Evolutionary conservation across 495 filamentous ascomycete species (phyloP).

Genomic region (Oidiodendron maius): DNA sequence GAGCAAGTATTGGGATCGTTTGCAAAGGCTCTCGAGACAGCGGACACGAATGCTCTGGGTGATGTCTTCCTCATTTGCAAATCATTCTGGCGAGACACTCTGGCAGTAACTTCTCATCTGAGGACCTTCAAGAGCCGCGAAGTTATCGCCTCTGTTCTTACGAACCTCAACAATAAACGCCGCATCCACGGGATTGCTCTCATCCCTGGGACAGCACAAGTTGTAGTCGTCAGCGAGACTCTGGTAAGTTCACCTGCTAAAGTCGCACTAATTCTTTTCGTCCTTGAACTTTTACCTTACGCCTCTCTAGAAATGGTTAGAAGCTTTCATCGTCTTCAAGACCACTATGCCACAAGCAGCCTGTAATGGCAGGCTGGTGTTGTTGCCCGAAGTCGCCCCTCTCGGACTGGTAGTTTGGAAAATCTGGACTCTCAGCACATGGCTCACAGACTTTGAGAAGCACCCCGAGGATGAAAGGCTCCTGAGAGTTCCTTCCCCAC

Average conservation of each 20-base stretch:
- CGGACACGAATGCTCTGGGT: conserved; percentile 15
- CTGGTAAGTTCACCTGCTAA: conserved; percentile 16
- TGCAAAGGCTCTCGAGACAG: conserved; percentile 15
- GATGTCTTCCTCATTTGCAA: conserved; percentile 17
- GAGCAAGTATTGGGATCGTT: conserved; percentile 16
- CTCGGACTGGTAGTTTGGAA: conserved; percentile 20
- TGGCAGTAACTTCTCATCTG: conserved; percentile 26
- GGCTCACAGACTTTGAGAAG: conserved; percentile 22
- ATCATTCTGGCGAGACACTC: conserved; percentile 28
- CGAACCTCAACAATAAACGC: conserved; percentile 16
- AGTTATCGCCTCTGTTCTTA: conserved; percentile 16
- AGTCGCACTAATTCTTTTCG: neutral
- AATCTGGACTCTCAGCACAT: conserved; percentile 29
- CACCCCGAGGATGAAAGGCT: conserved; percentile 24
- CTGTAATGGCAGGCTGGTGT: conserved; percentile 23
- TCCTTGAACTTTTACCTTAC: neutral
- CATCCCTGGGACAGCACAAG: conserved; percentile 11
- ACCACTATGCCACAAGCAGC: conserved; percentile 19
- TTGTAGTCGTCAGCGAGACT: conserved; percentile 8
- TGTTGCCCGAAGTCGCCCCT: conserved; percentile 20
- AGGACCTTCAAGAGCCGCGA: conserved; percentile 21
- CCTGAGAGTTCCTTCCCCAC: conserved; percentile 17
- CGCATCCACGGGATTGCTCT: conserved; percentile 5
- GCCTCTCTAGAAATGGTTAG: conserved; percentile 22
- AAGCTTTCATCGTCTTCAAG: conserved; percentile 22